A percentile compares a stretch with the other conserved stretches of the same genome.
These are phyloP conservation scores for Candida sakaeoensis DNA, from an alignment of 805 yeast genomes.

Conservation along the genomic window DNA sequence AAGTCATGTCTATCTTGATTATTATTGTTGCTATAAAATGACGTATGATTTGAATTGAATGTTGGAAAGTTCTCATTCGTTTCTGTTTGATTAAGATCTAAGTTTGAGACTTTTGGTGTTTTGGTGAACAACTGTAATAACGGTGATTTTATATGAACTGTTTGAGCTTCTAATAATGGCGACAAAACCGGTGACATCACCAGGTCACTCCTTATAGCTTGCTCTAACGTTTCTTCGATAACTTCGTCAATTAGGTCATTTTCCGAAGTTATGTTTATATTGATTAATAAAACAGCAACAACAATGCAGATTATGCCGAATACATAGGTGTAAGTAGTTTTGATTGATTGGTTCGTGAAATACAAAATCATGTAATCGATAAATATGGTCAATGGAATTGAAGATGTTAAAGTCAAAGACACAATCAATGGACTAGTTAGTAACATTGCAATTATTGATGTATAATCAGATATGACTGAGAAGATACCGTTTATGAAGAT, in stretches of 20 bases:
- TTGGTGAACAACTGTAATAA: background rate
- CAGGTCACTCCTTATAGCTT: conserved; percentile 45
- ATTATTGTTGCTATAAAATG: conserved; percentile 6
- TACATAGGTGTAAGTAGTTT: conserved; percentile 30
- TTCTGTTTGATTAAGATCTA: conserved; percentile 13
- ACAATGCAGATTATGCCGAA: conserved; percentile 48
- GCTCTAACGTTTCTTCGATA: conserved; percentile 45
- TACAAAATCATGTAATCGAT: conserved; percentile 40
- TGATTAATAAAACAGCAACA: conserved; percentile 44
- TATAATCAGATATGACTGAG: conserved; percentile 47
- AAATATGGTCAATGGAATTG: conserved; percentile 50
- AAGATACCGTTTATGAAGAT: conserved; percentile 41
- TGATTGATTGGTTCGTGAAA: conserved; percentile 16
- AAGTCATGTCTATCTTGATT: conserved; percentile 9
- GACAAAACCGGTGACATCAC: conserved; percentile 44
- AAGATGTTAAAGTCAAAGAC: conserved; percentile 47
- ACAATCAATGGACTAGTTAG: conserved; percentile 53
- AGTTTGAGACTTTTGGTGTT: conserved; percentile 11
- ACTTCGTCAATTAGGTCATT: conserved; percentile 44
- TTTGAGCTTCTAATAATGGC: conserved; percentile 31
- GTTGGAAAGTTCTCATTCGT: background rate
- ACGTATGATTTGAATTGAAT: conserved; percentile 8
- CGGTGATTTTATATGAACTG: background rate
- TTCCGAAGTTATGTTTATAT: conserved; percentile 39
- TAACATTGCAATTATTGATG: conserved; percentile 48